A percentile compares a stretch with the other conserved stretches of the same genome.
Evolutionary conservation across 192 early-diverging fungal species (phyloP).

Genomic region (Gryganskiella cystojenkinii): DNA sequence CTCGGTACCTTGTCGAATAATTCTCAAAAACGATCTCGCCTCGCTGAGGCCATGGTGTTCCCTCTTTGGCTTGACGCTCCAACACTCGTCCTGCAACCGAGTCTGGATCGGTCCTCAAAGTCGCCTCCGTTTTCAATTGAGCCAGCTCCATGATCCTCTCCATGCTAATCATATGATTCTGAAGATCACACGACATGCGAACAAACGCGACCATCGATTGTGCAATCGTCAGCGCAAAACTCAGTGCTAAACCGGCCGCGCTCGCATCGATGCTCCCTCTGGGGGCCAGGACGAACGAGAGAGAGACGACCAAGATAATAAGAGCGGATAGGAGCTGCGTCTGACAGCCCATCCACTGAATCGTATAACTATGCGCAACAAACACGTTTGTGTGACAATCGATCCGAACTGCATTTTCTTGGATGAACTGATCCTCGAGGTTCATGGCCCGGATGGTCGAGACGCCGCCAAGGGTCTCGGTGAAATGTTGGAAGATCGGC

Average conservation of each 20-base stretch:
- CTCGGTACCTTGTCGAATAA: constrained; percentile 78
- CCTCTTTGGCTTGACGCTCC: constrained; percentile 60
- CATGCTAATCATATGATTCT: constrained; percentile 21
- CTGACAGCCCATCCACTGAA: constrained; percentile 26
- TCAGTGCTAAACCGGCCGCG: constrained; percentile 71
- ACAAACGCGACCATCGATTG: constrained; percentile 87
- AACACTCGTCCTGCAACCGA: constrained; percentile 65
- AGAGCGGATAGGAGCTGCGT: constrained; percentile 40
- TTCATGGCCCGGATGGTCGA: constrained; percentile 63
- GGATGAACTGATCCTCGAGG: constrained; percentile 62
- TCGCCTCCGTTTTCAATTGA: constrained; percentile 43
- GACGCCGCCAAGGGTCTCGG: constrained; percentile 61
- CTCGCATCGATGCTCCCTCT: constrained; percentile 74
- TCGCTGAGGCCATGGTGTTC: constrained; percentile 68
- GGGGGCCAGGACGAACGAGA: constrained; percentile 63
- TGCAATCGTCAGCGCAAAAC: constrained; percentile 77
- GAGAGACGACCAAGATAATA: constrained; percentile 6
- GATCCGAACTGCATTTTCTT: constrained; percentile 50
- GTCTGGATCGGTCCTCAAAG: constrained; percentile 7
- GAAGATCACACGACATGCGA: constrained; percentile 81
- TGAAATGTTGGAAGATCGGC: constrained; percentile 73
- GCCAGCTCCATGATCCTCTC: constrained; percentile 42
- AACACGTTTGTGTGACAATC: constrained; percentile 19
- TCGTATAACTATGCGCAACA: constrained; percentile 9
- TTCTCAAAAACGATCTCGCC: constrained; percentile 76